phyloP scores from a whole-genome alignment of 108 stramenopile genomes.

The Cyclotella choctawhatcheeana region DNA sequence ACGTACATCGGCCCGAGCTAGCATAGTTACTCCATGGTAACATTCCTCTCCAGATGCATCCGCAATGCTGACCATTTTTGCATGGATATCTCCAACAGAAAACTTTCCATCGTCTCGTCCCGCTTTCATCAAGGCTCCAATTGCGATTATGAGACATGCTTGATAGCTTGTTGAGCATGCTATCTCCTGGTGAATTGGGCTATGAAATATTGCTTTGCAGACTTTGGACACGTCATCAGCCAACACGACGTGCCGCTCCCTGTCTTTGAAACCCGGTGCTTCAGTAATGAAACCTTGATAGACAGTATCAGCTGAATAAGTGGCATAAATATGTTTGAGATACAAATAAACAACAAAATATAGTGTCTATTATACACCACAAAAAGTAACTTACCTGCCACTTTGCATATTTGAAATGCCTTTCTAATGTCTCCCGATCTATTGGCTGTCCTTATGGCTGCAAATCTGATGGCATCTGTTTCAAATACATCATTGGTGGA shows the following conservation, averaged over 20 bases:
- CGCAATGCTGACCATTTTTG: slow-evolving; percentile 78
- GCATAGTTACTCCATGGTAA: slow-evolving; percentile 61
- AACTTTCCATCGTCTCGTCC: slow-evolving; percentile 60
- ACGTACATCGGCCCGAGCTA: slow-evolving; percentile 57
- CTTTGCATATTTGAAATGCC: slow-evolving; percentile 90
- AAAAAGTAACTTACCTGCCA: slow-evolving; percentile 92
- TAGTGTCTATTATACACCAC: too few relatives aligned
- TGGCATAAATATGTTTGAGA: too few relatives aligned
- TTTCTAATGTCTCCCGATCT: slow-evolving; percentile 93
- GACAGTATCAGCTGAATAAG: slow-evolving; percentile 84
- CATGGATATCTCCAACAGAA: slow-evolving; percentile 69
- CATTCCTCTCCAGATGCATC: slow-evolving; percentile 61
- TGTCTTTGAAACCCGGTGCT: slow-evolving; percentile 12
- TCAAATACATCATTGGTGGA: slow-evolving; percentile 60
- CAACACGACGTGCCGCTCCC: slow-evolving; percentile 50
- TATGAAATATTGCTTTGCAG: slow-evolving; percentile 61
- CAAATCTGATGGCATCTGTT: slow-evolving; percentile 82
- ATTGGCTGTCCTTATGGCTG: slow-evolving; percentile 88
- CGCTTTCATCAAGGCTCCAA: slow-evolving; percentile 64
- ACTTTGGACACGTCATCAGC: slow-evolving; percentile 73
- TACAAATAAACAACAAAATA: too few relatives aligned
- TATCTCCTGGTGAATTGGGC: slow-evolving; percentile 55
- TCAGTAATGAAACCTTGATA: slow-evolving; percentile 40
- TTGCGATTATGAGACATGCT: slow-evolving; percentile 70
- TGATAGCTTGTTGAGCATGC: slow-evolving; percentile 65